Conservation (phyloP, 169 alveolate species). For the Amoebophrya sp. region DNA sequence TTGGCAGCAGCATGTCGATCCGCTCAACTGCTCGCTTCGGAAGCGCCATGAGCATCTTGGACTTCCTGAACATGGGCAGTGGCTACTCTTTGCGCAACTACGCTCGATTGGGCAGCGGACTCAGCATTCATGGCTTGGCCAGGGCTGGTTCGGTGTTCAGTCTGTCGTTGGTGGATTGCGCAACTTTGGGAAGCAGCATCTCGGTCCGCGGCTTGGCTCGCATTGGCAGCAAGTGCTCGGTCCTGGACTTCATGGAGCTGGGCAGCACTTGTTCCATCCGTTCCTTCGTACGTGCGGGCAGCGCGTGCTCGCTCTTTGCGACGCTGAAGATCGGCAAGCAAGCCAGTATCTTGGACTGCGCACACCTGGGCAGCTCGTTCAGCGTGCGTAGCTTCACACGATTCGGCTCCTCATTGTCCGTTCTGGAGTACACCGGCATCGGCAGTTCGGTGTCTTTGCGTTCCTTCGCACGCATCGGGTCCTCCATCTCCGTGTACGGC, state of each 20-base stretch:
- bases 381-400: background rate
- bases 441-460: background rate
- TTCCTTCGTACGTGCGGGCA: conserved; percentile 6
- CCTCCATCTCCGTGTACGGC: background rate
- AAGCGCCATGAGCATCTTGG: background rate
- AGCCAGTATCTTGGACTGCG: background rate
- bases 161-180: background rate
- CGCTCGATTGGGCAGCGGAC: conserved; percentile 8
- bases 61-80: background rate
- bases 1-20: conserved; percentile 22
- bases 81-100: background rate
- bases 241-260: background rate
- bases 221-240: background rate
- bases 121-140: background rate
- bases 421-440: background rate
- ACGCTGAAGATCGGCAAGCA: background rate
- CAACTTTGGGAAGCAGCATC: background rate
- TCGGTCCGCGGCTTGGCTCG: background rate
- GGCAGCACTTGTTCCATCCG: conserved; percentile 14
- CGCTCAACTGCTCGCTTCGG: conserved; percentile 7
- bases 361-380: background rate
- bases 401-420: conserved; percentile 22
- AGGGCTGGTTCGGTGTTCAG: background rate
- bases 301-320: background rate
- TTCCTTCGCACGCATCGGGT: background rate